Base-by-base conservation (phyloP, 176 grass and related monocot species). In the Oropetium thomaeum region DNA sequence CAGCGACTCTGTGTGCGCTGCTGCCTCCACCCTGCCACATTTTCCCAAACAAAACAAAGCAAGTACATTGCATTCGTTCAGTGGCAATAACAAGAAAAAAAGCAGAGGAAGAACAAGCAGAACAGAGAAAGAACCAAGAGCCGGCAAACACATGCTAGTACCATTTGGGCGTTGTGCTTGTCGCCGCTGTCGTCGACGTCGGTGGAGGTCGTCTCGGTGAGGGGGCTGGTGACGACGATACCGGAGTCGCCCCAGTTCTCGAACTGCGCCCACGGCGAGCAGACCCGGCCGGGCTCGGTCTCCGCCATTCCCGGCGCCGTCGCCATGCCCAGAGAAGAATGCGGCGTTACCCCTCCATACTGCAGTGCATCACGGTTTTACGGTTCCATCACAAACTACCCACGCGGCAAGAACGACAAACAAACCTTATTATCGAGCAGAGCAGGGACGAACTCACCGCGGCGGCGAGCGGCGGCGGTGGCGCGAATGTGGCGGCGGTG, bases 201-300 rank as follows among this genome's bases (percentile, higher is more conserved):
- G 0, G 93, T 96, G 23, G 89, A 92, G 20, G 86, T 58, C 70
- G 73, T 80, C 69, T 87, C 89, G 33, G 91, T 84, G 43, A 83
- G 51, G 42, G 89, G 79, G 76, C 91, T 95, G 13, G 84, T 84
- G 41, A 79, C 87, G 25, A 83, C 84, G 64, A 95, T 54, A 62
- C 82, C 82, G 52, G 89, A 95, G 65, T 99, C 89, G 10, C 78
- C 82, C 96, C 91, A 99, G 84, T 95, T 88, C 49, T 95, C 91
- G 25, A 86, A 48, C 40, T 87, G 95, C 44, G 63, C 54, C 76
- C 87, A 85, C 17, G 84, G 78, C 64, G 69, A n/a, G 65, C 60
- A 47, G 74, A 85, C 69, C 38, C 79, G 31, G 38, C 42, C 76
- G 10, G 51, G 62, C 0, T 85, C 90, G 15, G 74, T 68, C 20